Evolutionary conservation across 805 yeast genomes (phyloP), one percentile per base, ranked within the genome.

Genomic region (Schwanniomyces pseudopolymorphus): DNA sequence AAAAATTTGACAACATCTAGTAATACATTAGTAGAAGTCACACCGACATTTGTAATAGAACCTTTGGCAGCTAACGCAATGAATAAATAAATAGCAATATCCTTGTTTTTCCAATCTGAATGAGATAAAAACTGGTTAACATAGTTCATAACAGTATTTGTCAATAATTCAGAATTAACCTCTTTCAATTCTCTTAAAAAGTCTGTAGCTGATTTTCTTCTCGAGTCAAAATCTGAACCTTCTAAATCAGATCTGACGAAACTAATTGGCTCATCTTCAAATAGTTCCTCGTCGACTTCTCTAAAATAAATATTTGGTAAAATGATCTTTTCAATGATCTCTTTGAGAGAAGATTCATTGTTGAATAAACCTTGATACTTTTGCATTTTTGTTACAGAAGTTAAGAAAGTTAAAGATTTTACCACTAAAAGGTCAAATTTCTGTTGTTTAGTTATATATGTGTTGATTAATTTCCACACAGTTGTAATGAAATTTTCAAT

Each of bases 261-360:
- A 58, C 89, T 95, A 45, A 94, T 85, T 31, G 99, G 99, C 61
- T 94, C 99, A 67, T 94, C 99, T 66, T 94, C 99, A 64, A 94
- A 92, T 50, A 85, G 66, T 65, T 95, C 99, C 58, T 89, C 89
- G 61, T 94, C 99, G 1, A 86, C 76, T 47, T 87, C 92, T 59
- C 98, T 82, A 49, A 94, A 77, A 9, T 84, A 79, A 56, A 91
- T 83, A 63, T 94, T 94, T 33, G 99, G 99, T 51, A 94, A 74
- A 43, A 94, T 83, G 52, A 94, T 86, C 55, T 87, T 85, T 57
- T 86, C 88, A 3, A 91, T 80, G 41, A 94, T 79, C 60, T 87
- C 90, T 53, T 82, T 81, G 57, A 94, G 69, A 21, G 74, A 62
- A 1, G 85, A 80, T 33, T 77, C 78, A 49, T 68, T 78, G 53